Evolutionary conservation across 2,329 filamentous ascomycete species (phyloP).

Genomic region (Sporothrix sp.): DNA sequence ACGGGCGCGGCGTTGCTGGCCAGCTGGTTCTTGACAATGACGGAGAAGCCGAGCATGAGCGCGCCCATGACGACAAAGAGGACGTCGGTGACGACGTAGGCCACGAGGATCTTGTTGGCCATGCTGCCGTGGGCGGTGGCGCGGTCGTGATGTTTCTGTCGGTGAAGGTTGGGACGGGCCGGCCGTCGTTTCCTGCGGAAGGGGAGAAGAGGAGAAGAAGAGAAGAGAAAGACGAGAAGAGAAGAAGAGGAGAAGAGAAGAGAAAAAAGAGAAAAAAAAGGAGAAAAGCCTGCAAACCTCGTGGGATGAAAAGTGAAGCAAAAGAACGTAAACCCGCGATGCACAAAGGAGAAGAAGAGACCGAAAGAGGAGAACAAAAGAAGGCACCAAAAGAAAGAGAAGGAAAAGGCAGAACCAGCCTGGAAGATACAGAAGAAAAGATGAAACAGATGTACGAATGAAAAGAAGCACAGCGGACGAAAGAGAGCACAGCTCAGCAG

Average conservation of each 20-base stretch:
- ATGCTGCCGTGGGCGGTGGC: no score
- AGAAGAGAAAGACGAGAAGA: background rate
- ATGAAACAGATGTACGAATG: conserved; percentile 5
- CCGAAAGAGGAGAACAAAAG: background rate
- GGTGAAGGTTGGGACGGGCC: background rate
- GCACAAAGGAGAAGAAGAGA: conserved; percentile 2
- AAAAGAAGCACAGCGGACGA: background rate
- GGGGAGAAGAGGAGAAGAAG: background rate
- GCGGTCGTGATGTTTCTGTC: background rate
- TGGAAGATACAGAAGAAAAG: background rate
- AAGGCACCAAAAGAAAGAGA: conserved; percentile 4
- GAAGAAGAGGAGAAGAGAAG: background rate
- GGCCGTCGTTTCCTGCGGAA: background rate
- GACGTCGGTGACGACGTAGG: conserved; percentile 38
- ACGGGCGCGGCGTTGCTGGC: conserved; percentile 33
- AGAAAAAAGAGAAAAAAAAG: conserved; percentile 2
- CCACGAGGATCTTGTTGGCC: conserved; percentile 45
- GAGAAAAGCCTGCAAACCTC: no score
- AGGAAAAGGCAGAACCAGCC: background rate
- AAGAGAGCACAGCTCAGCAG: conserved; percentile 7
- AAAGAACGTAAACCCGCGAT: conserved; percentile 8
- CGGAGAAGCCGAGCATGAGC: conserved; percentile 45
- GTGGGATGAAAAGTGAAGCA: background rate
- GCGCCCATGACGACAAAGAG: conserved; percentile 45
- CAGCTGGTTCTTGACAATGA: conserved; percentile 37